Evolutionary conservation across 1,284 basidiomycete species (phyloP).

Genomic region (Marasmius fiardii): DNA sequence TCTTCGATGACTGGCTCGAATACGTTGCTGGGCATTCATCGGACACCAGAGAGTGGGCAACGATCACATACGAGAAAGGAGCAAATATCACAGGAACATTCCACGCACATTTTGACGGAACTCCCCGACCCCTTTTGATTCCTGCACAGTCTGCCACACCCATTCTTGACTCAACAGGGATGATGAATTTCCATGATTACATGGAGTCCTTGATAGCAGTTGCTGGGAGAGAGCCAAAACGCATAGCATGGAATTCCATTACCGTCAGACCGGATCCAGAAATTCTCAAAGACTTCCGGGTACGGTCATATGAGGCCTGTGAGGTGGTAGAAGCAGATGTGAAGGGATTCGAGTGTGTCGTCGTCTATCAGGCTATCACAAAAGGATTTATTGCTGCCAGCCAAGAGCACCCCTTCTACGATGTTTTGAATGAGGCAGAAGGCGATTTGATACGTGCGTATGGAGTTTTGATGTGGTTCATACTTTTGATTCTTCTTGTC

Average conservation of each 20-base stretch:
- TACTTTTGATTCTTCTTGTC: not conserved
- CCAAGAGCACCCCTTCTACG: not conserved
- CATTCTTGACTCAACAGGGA: not conserved
- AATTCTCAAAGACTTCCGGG: constrained; percentile 6
- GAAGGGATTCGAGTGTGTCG: constrained; percentile 1
- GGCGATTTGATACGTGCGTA: constrained; percentile 2
- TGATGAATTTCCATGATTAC: not conserved
- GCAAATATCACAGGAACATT: not conserved
- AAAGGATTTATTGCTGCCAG: constrained; percentile 2
- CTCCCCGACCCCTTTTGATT: not conserved
- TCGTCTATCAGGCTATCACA: constrained; percentile 11
- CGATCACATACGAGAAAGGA: not conserved
- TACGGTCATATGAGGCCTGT: constrained; percentile 3
- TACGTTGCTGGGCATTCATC: not conserved
- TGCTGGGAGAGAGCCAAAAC: not conserved
- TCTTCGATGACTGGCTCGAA: not conserved
- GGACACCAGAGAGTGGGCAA: not conserved
- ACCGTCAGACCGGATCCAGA: constrained; percentile 8
- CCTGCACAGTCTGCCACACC: not conserved
- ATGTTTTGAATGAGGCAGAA: not conserved
- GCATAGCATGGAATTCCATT: constrained; percentile 6
- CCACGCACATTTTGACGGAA: not conserved
- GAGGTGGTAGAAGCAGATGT: not conserved
- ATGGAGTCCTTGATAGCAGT: not conserved
- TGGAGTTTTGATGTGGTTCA: not conserved